Base-by-base conservation (phyloP, 345 rosid genomes). In the Eucalyptus caleyi region DNA sequence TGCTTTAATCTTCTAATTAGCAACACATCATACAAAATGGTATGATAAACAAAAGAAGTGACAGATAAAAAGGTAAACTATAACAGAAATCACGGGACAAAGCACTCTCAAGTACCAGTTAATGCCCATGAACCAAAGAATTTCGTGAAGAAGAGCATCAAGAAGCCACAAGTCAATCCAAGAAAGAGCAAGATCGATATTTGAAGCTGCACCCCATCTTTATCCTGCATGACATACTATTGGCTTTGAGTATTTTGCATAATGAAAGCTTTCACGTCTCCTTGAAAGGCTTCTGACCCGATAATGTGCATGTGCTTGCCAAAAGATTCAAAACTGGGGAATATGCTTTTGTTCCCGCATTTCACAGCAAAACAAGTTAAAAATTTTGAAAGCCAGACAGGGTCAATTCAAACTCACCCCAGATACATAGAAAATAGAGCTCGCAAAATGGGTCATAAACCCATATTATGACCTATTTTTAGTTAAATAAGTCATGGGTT, bases 161-260 rank as follows among this genome's bases (percentile, higher is more conserved):
- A 87, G 89, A 94, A 40, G 86, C 99, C 98, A 90, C 97, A 95
- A 90, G 92, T 90, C 94, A 97, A 92, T 34, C 98, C 98, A 12
- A 94, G 90, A 92, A 95, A 97, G 86, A 97, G 96, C 91, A 96
- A 93, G 91, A 95, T 90, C n/a, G 99, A 98, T 91, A 97, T 95
- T 92, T 97, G 98, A 92, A 96, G 98, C 80, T 97, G 99, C 89
- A 95, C 98, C 91, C 94, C 96, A 14, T 93, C 90, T 93, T 93
- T 96, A 92, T 95, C 97, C 99, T 98, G 95, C 95, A 91, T 21
- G 83, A 83, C 34, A 23, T 37, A 37, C 45, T 37, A 77, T 37
- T 9, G 83, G 15, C 47, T 37, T 37, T 77, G 83, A 77, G 83
- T 77, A 77, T 37, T 77, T 37, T 77, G 27, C 45, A 37, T 77